Conservation (phyloP, 2,329 filamentous ascomycete genomes). For the Fusarium xyrophilum region DNA sequence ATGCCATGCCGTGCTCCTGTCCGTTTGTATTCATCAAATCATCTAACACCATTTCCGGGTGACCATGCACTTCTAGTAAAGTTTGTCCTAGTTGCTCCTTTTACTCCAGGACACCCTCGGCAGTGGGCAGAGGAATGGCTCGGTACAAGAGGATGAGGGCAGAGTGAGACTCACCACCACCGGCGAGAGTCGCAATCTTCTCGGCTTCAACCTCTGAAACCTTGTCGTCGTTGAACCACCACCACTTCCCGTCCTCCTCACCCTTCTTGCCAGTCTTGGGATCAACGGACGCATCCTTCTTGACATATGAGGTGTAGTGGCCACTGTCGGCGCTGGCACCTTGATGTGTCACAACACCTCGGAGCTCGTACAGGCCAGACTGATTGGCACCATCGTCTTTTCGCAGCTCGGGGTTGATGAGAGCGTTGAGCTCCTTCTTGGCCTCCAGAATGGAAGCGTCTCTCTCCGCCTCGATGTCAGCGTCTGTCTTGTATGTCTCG, state of each 20-base stretch:
- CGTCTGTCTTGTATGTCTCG: conserved; percentile 88
- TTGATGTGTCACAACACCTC: conserved; percentile 94
- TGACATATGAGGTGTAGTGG: conserved; percentile 97
- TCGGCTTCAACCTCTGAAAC: conserved; percentile 90
- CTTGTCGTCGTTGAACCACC: conserved; percentile 99
- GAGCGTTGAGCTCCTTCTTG: conserved; percentile 84
- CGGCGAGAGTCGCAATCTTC: conserved; percentile 88
- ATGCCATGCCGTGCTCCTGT: conserved; percentile 13
- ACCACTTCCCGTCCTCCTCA: conserved; percentile 94
- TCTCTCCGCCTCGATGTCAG: conserved; percentile 87
- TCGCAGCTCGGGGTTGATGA: conserved; percentile 77
- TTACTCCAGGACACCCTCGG: conserved; percentile 54
- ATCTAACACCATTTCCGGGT: not conserved
- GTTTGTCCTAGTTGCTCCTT: not conserved
- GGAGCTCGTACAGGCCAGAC: conserved; percentile 92
- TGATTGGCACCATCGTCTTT: conserved; percentile 87
- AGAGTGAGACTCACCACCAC: conserved; percentile 87
- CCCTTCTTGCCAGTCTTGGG: conserved; percentile 77
- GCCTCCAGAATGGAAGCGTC: conserved; percentile 75
- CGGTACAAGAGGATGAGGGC: conserved; percentile 82
- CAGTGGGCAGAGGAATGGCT: conserved; percentile 71
- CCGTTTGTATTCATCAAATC: conserved; percentile 20
- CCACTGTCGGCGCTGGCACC: conserved; percentile 96
- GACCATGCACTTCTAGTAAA: not conserved
- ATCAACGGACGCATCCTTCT: conserved; percentile 80